These are phyloP conservation scores for Leccinum subgranulosum DNA, from an alignment of 768 basidiomycete species.

Conservation along the genomic window DNA sequence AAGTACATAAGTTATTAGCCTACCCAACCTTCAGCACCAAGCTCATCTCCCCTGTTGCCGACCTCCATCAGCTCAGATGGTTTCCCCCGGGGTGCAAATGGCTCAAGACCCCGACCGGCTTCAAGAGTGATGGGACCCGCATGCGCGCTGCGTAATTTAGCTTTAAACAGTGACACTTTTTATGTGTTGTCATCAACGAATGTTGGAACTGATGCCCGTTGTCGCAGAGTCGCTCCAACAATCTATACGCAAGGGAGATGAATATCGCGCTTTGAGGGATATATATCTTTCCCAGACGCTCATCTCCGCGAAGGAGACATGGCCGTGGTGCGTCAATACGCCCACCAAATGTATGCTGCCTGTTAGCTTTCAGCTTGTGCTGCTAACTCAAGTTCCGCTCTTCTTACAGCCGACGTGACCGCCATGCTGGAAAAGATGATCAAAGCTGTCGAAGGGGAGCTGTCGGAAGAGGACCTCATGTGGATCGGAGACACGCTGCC, in stretches of 20 bases:
- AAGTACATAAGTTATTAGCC: not conserved
- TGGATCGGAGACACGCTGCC: conserved; percentile 13
- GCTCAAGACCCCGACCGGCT: not conserved
- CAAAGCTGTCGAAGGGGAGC: conserved; percentile 13
- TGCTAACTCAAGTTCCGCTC: not conserved
- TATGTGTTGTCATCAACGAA: not conserved
- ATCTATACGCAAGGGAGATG: not conserved
- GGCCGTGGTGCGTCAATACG: not conserved
- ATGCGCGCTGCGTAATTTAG: conserved; percentile 21
- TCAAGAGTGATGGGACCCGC: conserved; percentile 26
- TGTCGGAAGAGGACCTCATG: conserved; percentile 18
- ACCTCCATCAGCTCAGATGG: not conserved
- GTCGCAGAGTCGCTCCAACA: not conserved
- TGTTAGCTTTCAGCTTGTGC: not conserved
- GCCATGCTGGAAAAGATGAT: conserved; percentile 22
- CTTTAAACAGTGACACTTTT: conserved; percentile 10
- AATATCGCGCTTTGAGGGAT: not conserved
- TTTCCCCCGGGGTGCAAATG: not conserved
- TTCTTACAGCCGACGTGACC: conserved; percentile 11
- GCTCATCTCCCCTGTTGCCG: not conserved
- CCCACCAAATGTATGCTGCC: not conserved
- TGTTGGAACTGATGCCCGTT: not conserved
- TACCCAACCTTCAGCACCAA: not conserved
- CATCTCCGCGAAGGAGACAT: not conserved
- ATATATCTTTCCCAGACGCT: not conserved